Evolutionary conservation across 148 eudicot species (phyloP).

Genomic region (Diospyros kaki): DNA sequence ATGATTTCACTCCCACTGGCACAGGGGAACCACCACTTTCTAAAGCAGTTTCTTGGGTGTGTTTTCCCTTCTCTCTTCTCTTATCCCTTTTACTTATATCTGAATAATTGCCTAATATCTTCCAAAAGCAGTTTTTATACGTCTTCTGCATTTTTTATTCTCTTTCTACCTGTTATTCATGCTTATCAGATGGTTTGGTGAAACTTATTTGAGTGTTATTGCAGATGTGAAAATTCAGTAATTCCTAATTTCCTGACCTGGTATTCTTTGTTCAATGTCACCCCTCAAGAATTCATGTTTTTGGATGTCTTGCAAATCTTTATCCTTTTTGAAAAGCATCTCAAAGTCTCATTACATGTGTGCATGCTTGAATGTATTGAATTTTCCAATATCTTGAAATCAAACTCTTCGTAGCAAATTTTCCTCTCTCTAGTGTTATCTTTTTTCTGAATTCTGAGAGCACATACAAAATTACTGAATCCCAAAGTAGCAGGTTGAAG

Average conservation of each 20-base stretch:
- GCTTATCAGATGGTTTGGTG: neutral
- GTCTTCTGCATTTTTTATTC: neutral
- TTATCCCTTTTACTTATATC: neutral
- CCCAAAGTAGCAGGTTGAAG: neutral
- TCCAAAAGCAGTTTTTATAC: neutral
- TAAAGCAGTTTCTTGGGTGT: slow-evolving; percentile 88
- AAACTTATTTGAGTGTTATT: neutral
- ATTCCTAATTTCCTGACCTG: neutral
- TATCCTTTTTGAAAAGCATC: too few species aligned
- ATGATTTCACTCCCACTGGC: slow-evolving; percentile 96
- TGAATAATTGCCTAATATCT: neutral
- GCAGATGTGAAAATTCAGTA: slow-evolving; percentile 3
- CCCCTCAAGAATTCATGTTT: neutral
- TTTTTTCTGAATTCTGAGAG: neutral
- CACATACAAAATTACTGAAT: neutral
- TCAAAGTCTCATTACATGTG: too few species aligned
- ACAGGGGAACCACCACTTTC: slow-evolving; percentile 98
- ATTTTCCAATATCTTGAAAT: neutral
- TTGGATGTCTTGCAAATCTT: too few species aligned
- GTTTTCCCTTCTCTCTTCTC: slow-evolving; percentile 14
- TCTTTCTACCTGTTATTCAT: neutral
- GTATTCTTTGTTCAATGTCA: neutral
- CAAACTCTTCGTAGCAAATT: neutral
- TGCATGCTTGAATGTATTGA: neutral
- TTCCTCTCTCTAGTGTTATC: neutral